These are phyloP conservation scores for Triangularia verruculosa DNA, from an alignment of 2,329 filamentous ascomycete genomes.

Conservation along the genomic window DNA sequence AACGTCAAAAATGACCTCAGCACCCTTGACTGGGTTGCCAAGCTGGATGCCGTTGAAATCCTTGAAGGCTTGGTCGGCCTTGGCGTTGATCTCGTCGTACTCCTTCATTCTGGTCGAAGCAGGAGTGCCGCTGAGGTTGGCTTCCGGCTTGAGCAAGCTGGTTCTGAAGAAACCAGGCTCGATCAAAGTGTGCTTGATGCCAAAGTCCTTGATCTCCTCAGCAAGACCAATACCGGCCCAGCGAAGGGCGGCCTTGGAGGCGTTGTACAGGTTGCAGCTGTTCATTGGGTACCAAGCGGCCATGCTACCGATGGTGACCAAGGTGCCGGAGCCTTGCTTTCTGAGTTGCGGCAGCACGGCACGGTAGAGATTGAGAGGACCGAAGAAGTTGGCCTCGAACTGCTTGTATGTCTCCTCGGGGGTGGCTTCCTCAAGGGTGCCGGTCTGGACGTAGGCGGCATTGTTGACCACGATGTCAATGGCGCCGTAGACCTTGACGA, in stretches of 20 bases:
- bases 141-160: constrained; percentile 36
- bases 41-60: constrained; percentile 13
- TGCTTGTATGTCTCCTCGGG: constrained; percentile 15
- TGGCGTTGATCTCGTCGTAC: constrained; percentile 13
- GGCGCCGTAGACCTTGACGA: too few relatives aligned
- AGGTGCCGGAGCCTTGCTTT: constrained; percentile 37
- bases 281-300: too few relatives aligned
- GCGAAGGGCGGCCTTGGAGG: constrained; percentile 44
- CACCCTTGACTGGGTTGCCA: constrained; percentile 14
- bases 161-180: constrained; percentile 52
- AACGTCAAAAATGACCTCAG: constrained; percentile 14
- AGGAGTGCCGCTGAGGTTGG: constrained; percentile 5
- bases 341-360: constrained; percentile 48
- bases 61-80: constrained; percentile 2
- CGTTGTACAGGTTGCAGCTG: constrained; percentile 44
- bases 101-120: neutral
- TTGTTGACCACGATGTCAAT: constrained; percentile 47
- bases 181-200: constrained; percentile 43
- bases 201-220: too few relatives aligned
- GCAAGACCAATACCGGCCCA: too few relatives aligned
- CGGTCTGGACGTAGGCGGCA: constrained; percentile 43
- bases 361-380: constrained; percentile 45
- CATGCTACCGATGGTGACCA: constrained; percentile 48
- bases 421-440: constrained; percentile 41
- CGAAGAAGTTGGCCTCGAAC: constrained; percentile 50